These are phyloP conservation scores for Metschnikowia lochheadii DNA, from an alignment of 805 yeast genomes.

Conservation along the genomic window DNA sequence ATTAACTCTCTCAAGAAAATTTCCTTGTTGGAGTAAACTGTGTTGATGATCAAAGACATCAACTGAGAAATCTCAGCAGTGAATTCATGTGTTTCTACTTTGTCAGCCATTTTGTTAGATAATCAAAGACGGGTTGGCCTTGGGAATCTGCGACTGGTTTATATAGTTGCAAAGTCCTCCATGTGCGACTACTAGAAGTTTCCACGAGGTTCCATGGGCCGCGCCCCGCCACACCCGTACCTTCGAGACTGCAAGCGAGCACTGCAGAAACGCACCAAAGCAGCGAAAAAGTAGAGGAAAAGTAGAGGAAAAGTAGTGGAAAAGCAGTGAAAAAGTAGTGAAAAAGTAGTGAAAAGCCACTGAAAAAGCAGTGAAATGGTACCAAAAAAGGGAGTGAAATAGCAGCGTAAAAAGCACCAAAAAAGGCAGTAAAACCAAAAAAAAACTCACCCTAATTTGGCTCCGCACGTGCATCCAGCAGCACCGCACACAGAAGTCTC, in stretches of 20 bases:
- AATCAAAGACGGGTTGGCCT: not conserved
- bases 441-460: not conserved
- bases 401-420: too few species aligned
- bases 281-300: too few species aligned
- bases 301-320: too few species aligned
- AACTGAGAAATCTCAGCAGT: conserved; percentile 99
- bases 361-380: too few species aligned
- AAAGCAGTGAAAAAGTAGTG: too few species aligned
- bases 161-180: conserved; percentile 13
- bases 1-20: conserved; percentile 98
- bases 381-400: too few species aligned
- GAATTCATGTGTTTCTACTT: conserved; percentile 86
- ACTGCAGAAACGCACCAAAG: too few species aligned
- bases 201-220: conserved; percentile 30
- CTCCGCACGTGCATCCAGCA: not conserved
- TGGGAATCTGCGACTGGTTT: conserved; percentile 1
- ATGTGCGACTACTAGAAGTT: conserved; percentile 19
- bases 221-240: not conserved
- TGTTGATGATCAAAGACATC: conserved; percentile 99
- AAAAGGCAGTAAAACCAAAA: too few species aligned
- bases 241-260: not conserved
- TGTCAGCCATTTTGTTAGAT: conserved; percentile 41
- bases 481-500: too few species aligned
- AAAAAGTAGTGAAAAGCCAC: too few species aligned
- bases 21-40: conserved; percentile 99